Evolutionary conservation across 2,329 filamentous ascomycete species (phyloP), one percentile per base, ranked within the genome.

Genomic region (Hypoxylon sp.): DNA sequence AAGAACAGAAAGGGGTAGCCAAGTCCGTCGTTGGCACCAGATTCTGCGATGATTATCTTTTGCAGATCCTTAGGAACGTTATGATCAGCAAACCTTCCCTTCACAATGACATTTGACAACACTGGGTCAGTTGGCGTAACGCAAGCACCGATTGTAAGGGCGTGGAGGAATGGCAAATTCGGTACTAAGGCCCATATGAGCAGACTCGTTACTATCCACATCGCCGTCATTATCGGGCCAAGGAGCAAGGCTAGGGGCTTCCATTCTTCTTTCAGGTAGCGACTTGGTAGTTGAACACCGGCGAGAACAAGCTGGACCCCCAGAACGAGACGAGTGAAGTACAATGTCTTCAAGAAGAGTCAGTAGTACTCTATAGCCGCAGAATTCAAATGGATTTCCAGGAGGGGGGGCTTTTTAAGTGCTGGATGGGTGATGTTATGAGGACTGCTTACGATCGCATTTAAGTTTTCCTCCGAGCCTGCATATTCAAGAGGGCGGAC

Each of bases 111-210:
- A 70, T 96, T 95, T 15, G 92, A 95, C 39, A 97, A 80, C 1
- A 97, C 89, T 0, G 94, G 94, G 74, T 98, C 94, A 0, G 94
- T 97, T 0, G 94, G 94, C 2, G 94, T 96, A n/a, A 98, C 89
- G 75, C 94, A 97, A 0, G 94, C 92, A 0, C 90, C 94, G 10
- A 97, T 84, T 15, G 90, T 92, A 10, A 97, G 84, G 0, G 94
- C 92, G 72, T 96, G 91, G 1, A 97, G 83, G 70, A 96, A 92
- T 31, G 83, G 84, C 15, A 95, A 82, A 54, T 89, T 82, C 0
- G 93, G 92, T 1, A 94, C 88, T 68, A 97, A 80, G 0, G 80
- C 91, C 89, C 91, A 97, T 48, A 97, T 84, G 2, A 97, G 79
- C 1, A 96, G 81, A 72, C 91, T 92, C n/a, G 92, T 96, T 21